A percentile compares a stretch with the other conserved stretches of the same genome.
Conservation (phyloP, 2,329 filamentous ascomycete species). For the Sarocladium brachiariae region DNA sequence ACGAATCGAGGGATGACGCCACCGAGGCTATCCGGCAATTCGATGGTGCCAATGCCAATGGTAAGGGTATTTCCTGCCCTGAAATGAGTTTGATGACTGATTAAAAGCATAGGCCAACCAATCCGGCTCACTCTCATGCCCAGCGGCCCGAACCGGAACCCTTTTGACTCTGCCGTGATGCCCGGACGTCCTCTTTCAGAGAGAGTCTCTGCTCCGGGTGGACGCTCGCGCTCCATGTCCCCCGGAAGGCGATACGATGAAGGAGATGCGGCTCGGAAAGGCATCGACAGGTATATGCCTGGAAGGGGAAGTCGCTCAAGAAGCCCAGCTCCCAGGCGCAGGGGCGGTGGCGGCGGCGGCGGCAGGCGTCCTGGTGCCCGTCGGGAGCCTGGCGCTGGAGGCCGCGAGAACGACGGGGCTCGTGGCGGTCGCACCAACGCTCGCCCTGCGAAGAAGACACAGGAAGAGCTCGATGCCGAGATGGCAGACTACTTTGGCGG, state of each 20-base stretch:
- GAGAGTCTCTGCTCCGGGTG: constrained; percentile 47
- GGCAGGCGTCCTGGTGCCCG: constrained; percentile 39
- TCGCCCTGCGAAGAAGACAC: constrained; percentile 70
- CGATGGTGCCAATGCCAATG: constrained; percentile 85
- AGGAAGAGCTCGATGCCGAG: constrained; percentile 89
- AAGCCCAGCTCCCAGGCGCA: constrained; percentile 50
- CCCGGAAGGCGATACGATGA: constrained; percentile 37
- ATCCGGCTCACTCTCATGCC: constrained; percentile 67
- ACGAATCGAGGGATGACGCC: constrained; percentile 65
- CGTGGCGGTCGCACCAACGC: constrained; percentile 37
- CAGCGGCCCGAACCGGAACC: constrained; percentile 42
- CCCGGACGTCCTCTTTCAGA: constrained; percentile 53
- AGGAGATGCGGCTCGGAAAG: constrained; percentile 55
- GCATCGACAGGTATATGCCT: constrained; percentile 76
- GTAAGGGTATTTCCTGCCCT: constrained; percentile 28
- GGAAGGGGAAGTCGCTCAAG: constrained; percentile 45
- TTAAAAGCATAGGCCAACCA: constrained; percentile 56
- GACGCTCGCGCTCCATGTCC: constrained; percentile 58
- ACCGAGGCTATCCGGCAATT: constrained; percentile 69
- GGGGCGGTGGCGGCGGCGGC: constrained; percentile 22
- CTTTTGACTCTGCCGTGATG: constrained; percentile 49
- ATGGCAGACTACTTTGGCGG: constrained; percentile 88
- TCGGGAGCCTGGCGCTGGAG: constrained; percentile 31
- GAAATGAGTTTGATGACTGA: neutral
- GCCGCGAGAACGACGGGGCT: constrained; percentile 25